Conservation (phyloP, 345 rosid genomes). For the Camelina laxa region DNA sequence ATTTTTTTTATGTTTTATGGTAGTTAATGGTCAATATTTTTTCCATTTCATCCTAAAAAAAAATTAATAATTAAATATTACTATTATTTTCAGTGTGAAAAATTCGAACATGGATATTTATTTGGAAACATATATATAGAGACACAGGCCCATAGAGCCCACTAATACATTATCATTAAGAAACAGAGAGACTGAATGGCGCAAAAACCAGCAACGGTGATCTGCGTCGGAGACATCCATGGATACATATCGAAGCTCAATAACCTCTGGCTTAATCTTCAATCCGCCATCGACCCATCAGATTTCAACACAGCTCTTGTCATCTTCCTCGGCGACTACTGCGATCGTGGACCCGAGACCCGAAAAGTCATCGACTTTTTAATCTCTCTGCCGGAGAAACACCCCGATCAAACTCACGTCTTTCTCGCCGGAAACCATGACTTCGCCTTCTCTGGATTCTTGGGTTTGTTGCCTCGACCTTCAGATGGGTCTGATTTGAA, state of each 20-base stretch:
- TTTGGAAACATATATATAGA: not conserved
- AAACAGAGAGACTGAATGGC: conserved; percentile 13
- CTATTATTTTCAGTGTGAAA: no score
- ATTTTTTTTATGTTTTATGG: no score
- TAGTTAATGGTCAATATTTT: no score
- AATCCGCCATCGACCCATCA: conserved; percentile 51
- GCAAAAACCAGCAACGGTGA: conserved; percentile 54
- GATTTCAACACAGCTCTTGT: conserved; percentile 66
- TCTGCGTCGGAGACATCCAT: conserved; percentile 88
- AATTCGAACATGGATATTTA: not conserved
- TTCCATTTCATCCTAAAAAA: no score
- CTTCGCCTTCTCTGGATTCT: conserved; percentile 72
- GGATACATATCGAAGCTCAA: conserved; percentile 70
- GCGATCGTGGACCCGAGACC: conserved; percentile 89
- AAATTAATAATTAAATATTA: no score
- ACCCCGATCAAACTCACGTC: conserved; percentile 73
- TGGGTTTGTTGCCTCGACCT: conserved; percentile 62
- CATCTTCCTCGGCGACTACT: conserved; percentile 93
- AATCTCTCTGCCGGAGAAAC: conserved; percentile 53
- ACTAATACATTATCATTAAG: conserved; percentile 6
- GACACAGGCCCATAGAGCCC: not conserved
- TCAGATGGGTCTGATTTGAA: conserved; percentile 53
- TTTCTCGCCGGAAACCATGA: conserved; percentile 85
- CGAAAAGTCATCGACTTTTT: conserved; percentile 70
- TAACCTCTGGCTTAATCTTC: conserved; percentile 79